These are phyloP conservation scores for Serendipita sp. DNA, from an alignment of 1,284 basidiomycete species.

Conservation along the genomic window DNA sequence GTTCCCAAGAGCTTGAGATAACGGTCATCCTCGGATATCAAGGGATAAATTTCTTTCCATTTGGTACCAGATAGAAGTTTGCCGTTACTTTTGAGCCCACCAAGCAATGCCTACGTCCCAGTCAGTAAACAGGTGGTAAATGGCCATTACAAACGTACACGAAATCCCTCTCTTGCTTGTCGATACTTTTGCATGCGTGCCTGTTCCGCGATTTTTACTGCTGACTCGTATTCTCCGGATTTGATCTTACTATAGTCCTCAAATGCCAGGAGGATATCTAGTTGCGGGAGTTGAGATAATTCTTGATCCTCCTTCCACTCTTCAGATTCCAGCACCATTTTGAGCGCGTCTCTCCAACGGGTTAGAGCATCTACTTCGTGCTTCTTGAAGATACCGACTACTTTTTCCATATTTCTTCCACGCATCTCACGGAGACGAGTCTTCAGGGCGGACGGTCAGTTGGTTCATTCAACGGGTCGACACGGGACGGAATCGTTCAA, in stretches of 20 bases:
- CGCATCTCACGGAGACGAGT: slow-evolving; percentile 64
- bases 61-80: slow-evolving; percentile 70
- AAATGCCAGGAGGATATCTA: slow-evolving; percentile 82
- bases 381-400: slow-evolving; percentile 65
- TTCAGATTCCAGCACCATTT: slow-evolving; percentile 57
- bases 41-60: slow-evolving; percentile 80
- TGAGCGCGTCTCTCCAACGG: slow-evolving; percentile 73
- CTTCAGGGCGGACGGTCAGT: slow-evolving; percentile 25
- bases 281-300: slow-evolving; percentile 64
- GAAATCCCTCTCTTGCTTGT: slow-evolving; percentile 81
- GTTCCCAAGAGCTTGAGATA: slow-evolving; percentile 79
- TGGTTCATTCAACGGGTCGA: background rate
- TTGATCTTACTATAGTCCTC: slow-evolving; percentile 81
- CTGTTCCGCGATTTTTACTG: slow-evolving; percentile 61
- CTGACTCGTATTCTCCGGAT: slow-evolving; percentile 79
- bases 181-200: slow-evolving; percentile 71
- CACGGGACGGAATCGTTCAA: slow-evolving; percentile 13
- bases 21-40: slow-evolving; percentile 63
- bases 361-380: slow-evolving; percentile 80
- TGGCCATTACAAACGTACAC: slow-evolving; percentile 30
- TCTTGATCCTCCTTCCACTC: slow-evolving; percentile 65
- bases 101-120: slow-evolving; percentile 43
- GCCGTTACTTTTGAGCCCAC: slow-evolving; percentile 50
- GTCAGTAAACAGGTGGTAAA: background rate
- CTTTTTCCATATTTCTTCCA: slow-evolving; percentile 59